phyloP scores from a whole-genome alignment of 306 rosid genomes.

The Vigna radiata region DNA sequence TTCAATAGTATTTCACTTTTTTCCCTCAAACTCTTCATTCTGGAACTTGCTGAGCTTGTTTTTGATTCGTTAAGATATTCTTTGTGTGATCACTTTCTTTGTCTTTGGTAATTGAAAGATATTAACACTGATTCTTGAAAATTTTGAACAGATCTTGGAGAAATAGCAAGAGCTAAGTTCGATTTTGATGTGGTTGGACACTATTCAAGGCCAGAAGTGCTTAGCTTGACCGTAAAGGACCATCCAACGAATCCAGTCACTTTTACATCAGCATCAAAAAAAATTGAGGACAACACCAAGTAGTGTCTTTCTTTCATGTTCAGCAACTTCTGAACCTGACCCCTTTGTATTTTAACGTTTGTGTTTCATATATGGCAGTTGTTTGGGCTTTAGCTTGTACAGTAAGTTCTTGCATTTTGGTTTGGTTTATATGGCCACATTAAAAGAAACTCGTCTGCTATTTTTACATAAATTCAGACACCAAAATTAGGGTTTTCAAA shows the following conservation, averaged over 20 bases:
- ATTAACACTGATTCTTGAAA: constrained; percentile 22
- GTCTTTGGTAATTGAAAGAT: background rate
- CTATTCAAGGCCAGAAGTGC: constrained; percentile 88
- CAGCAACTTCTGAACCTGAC: constrained; percentile 35
- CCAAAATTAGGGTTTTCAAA: background rate
- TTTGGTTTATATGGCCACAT: background rate
- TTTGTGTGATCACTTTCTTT: constrained; percentile 17
- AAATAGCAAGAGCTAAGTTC: constrained; percentile 78
- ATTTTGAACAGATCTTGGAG: constrained; percentile 75
- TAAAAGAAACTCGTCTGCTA: background rate
- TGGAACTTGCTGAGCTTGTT: background rate
- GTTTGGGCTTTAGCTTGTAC: background rate
- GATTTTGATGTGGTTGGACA: constrained; percentile 96
- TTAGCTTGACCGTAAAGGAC: constrained; percentile 80
- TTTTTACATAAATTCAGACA: background rate
- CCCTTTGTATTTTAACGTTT: constrained; percentile 8
- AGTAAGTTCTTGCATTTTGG: background rate
- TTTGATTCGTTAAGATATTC: background rate
- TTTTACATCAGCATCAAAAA: constrained; percentile 64
- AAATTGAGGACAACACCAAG: constrained; percentile 55
- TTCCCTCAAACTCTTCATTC: background rate
- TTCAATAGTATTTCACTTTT: background rate
- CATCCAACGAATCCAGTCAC: constrained; percentile 75
- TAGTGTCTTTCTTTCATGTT: constrained; percentile 40
- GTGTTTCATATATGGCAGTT: background rate